Base-by-base conservation (phyloP, 139 green algal species). In the Chlamydomonas incerta region DNA sequence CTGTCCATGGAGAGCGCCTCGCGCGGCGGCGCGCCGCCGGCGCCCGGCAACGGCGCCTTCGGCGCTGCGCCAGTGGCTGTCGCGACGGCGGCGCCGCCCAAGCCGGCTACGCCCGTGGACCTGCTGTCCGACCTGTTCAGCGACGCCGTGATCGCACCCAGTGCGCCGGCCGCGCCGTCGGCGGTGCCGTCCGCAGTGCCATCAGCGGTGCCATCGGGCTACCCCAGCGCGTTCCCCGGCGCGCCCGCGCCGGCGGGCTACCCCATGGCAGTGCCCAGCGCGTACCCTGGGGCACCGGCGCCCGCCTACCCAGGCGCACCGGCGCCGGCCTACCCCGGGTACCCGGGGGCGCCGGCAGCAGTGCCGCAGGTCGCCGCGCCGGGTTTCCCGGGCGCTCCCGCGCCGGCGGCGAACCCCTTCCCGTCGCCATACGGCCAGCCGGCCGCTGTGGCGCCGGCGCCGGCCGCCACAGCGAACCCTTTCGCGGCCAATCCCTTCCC, bases 91-190 rank as follows among this genome's bases (percentile, higher is more conserved):
- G 52, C 50, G 52, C 63, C 85, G 18, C 58, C 66, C 31, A 90
- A 88, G 79, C 63, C 86, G 50, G 68, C 84, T 24, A 88, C 87
- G 24, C 83, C 88, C 33, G 50, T 92, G n/a, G 89, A 94, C 79
- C 88, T 91, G 35, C 90, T 94, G 35, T 88, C 89, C 37, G 93
- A 95, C 65, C 86, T 95, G 21, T 89, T 95, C 55, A 63, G 80
- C 21, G 82, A 90, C 34, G 71, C 81, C 17, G 74, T 89, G 20
- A 52, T 50, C 35, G 28, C 46, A 82, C 74, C 34, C 57, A 29
- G 41, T 58, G 33, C 65, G 50, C 67, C 80, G 14, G 0, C 72
- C 18, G 31, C 31, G 67, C 72, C 71, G 50, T 31, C 65, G 58
- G 74, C 57, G 0, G 21, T 41, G 58, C 55, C 21, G 65, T n/a